Evolutionary conservation across 2,329 filamentous ascomycete species (phyloP).

Genomic region (Exserohilum turcica): DNA sequence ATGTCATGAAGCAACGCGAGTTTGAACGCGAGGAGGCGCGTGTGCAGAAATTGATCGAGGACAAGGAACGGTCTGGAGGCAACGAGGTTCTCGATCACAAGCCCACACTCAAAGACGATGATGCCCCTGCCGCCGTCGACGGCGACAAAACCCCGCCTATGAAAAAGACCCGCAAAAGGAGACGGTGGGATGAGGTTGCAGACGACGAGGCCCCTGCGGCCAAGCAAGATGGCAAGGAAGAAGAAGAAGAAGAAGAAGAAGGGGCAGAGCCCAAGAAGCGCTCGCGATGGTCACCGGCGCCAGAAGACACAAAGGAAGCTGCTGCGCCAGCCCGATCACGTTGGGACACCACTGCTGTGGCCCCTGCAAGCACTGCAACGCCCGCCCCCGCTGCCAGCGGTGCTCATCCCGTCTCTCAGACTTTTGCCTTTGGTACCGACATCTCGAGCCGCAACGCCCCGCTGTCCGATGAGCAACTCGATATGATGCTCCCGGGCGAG

Average conservation of each 20-base stretch:
- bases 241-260: too few species aligned
- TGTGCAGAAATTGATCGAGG: constrained; percentile 77
- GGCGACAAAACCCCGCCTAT: constrained; percentile 70
- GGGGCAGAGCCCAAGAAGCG: constrained; percentile 54
- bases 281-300: constrained; percentile 80
- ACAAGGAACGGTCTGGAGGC: constrained; percentile 68
- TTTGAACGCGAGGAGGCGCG: constrained; percentile 92
- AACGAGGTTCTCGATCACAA: constrained; percentile 68
- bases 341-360: constrained; percentile 43
- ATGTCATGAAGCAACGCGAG: constrained; percentile 88
- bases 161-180: constrained; percentile 71
- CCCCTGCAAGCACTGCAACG: constrained; percentile 28
- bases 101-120: constrained; percentile 73
- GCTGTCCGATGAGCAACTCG: constrained; percentile 91
- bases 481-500: constrained; percentile 85
- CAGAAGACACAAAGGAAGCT: constrained; percentile 56
- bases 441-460: constrained; percentile 78
- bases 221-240: constrained; percentile 28
- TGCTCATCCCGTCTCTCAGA: constrained; percentile 40
- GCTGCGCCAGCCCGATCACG: constrained; percentile 39
- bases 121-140: constrained; percentile 65
- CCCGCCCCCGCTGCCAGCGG: constrained; percentile 34
- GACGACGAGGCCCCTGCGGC: constrained; percentile 42
- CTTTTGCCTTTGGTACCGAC: constrained; percentile 78
- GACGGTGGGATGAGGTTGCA: constrained; percentile 84